A percentile compares a stretch with the other conserved stretches of the same genome.
Conservation (phyloP, 2,329 filamentous ascomycete genomes). For the Cladorrhinum sp. region DNA sequence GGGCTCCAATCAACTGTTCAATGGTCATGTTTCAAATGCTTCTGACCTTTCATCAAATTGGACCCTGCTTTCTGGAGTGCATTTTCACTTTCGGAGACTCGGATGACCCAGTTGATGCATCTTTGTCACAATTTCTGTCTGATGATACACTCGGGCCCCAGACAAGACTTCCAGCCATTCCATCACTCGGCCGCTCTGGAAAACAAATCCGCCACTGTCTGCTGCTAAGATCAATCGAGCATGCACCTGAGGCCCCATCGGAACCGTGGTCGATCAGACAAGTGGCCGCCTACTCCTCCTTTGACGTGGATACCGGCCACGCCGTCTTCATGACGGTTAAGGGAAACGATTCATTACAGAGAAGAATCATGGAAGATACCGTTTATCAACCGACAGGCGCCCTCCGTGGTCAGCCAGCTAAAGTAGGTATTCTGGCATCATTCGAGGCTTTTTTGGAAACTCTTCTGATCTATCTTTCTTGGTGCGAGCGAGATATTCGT, state of each 20-base stretch:
- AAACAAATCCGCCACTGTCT: conserved; percentile 9
- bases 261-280: conserved; percentile 10
- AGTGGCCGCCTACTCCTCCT: conserved; percentile 9
- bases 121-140: conserved; percentile 1
- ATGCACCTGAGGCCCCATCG: background rate
- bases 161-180: background rate
- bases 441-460: conserved; percentile 5
- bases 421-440: background rate
- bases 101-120: conserved; percentile 10
- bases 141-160: background rate
- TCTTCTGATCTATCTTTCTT: conserved; percentile 10
- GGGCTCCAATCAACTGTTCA: conserved; percentile 11
- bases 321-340: conserved; percentile 11
- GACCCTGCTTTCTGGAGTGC: conserved; percentile 7
- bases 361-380: conserved; percentile 6
- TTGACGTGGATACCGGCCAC: conserved; percentile 7
- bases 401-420: background rate
- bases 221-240: conserved; percentile 9
- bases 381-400: background rate
- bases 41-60: conserved; percentile 13
- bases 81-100: conserved; percentile 12
- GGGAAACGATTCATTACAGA: conserved; percentile 7
- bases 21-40: conserved; percentile 3
- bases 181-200: conserved; percentile 7
- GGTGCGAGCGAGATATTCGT: conserved; percentile 12